These are phyloP conservation scores for Alternaria dauci DNA, from an alignment of 2,329 filamentous ascomycete species.

Conservation along the genomic window DNA sequence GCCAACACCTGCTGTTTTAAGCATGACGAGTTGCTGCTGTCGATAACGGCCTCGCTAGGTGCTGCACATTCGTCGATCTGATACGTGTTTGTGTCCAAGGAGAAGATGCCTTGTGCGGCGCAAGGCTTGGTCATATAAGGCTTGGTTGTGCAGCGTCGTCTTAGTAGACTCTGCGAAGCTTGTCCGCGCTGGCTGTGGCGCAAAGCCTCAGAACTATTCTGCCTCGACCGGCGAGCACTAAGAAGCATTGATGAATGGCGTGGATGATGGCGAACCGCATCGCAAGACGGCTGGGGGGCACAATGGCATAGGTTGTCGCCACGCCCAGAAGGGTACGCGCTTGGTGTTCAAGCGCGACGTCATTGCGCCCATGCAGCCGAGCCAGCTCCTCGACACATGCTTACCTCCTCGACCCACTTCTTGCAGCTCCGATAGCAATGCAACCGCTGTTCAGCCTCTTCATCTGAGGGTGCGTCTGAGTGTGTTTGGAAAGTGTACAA, in stretches of 20 bases:
- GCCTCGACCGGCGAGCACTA: not conserved
- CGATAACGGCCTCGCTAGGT: constrained; percentile 1
- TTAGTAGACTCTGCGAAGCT: not conserved
- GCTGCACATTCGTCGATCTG: not conserved
- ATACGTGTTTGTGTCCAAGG: not conserved
- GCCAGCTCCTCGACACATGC: not conserved
- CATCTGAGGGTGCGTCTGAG: too few relatives aligned
- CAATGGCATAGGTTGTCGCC: not conserved
- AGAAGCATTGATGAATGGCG: not conserved
- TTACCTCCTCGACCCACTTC: not conserved
- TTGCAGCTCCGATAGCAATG: too few relatives aligned
- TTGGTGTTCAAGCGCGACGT: not conserved
- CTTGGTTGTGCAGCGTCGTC: not conserved
- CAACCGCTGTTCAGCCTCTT: too few relatives aligned
- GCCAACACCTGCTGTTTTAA: not conserved
- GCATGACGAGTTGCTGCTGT: not conserved
- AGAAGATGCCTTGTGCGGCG: not conserved
- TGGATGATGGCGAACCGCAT: not conserved
- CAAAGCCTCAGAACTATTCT: too few relatives aligned
- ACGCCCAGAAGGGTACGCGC: not conserved
- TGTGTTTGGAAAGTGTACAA: too few relatives aligned
- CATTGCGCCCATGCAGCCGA: not conserved
- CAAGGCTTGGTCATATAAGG: not conserved
- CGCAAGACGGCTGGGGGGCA: not conserved
- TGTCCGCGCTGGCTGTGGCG: not conserved